These are phyloP conservation scores for Aegilops longissima DNA, from an alignment of 176 grass and related monocot genomes.

Conservation along the genomic window DNA sequence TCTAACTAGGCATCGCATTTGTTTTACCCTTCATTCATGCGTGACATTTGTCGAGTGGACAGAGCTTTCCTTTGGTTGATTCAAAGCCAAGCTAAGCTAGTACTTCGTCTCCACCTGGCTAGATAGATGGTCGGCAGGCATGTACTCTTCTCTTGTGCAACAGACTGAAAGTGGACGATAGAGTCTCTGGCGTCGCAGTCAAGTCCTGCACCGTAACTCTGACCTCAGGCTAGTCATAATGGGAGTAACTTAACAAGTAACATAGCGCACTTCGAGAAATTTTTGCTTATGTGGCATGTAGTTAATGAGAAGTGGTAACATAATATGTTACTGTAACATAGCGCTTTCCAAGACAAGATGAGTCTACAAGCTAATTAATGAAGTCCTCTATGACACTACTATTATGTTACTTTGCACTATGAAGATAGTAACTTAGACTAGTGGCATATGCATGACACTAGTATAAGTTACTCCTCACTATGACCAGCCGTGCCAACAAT, in stretches of 20 bases:
- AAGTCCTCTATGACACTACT: no score
- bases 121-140: background rate
- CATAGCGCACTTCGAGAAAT: no score
- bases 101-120: background rate
- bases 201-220: background rate
- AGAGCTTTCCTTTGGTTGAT: conserved; percentile 14
- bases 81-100: conserved; percentile 31
- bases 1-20: background rate
- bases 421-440: no score
- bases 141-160: background rate
- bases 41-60: background rate
- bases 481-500: background rate
- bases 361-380: no score
- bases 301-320: no score
- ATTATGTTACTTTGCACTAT: no score
- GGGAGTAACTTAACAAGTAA: no score
- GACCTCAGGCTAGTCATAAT: background rate
- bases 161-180: background rate
- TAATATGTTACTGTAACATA: no score
- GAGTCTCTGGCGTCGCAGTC: background rate
- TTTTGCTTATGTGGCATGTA: no score
- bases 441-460: no score
- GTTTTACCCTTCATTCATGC: background rate
- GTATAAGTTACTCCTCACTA: no score
- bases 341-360: no score